Evolutionary conservation across 1,284 basidiomycete species (phyloP), one percentile per base, ranked within the genome.

Genomic region (Malassezia japonica): DNA sequence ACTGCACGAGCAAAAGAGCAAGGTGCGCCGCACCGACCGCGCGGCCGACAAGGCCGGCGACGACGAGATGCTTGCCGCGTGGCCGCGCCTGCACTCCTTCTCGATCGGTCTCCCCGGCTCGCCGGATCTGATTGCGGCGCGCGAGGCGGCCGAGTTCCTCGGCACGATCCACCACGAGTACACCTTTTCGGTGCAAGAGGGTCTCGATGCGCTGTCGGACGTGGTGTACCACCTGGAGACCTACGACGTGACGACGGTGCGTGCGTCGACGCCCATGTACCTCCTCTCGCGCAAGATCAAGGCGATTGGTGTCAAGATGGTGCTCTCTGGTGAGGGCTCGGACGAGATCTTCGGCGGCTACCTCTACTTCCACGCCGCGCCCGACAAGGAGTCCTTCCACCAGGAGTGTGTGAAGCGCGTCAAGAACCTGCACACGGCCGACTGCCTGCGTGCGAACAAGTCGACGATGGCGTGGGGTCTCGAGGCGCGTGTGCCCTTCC

Each of bases 291-390:
- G 94, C 50, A 98, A 98, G 78, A 94, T 98, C 79, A 99, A 98
- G 78, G 92, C 94, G 2, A 98, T 91, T 86, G 94, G 94, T 59
- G 94, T 99, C 59, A 99, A 99, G 79, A 99, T 99, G 94, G 94
- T 99, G 3, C 80, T 99, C 33, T 89, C 86, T 58, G 94, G 94
- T 29, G 94, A 99, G 75, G 94, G 94, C 27, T 90, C 87, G 54
- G 94, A 99, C 68, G 94, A 99, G 76, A 90, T 98, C 61, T 83
- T 95, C 48, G 94, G 94, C 75, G 91, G 89, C 83, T 99, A 99
- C 77, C 81, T 99, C 47, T 99, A 99, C 79, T 99, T 99, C 84
- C 92, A 98, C 75, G 92, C 92, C 36, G 94, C 94, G 0, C 94
- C 94, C 13, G 83, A 91, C 69, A 77, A 82, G 47, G 78, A 77